A percentile compares a stretch with the other conserved stretches of the same genome.
phyloP scores from a whole-genome alignment of 2,329 filamentous ascomycete species.

The Aspergillus niger region DNA sequence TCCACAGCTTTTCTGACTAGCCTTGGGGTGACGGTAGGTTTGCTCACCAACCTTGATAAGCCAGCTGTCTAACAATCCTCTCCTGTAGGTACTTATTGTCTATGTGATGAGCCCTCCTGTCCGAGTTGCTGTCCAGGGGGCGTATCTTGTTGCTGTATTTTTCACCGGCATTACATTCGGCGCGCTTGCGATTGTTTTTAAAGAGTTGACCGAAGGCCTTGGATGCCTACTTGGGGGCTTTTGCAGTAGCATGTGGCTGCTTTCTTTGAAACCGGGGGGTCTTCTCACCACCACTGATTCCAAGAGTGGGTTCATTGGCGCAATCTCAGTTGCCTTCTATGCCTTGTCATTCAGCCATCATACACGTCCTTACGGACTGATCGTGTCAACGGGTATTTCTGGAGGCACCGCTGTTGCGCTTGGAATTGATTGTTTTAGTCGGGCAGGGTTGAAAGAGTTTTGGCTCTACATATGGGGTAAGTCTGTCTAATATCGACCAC shows the following conservation, averaged over 20 bases:
- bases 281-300: conserved; percentile 64
- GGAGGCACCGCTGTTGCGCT: conserved; percentile 78
- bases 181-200: conserved; percentile 72
- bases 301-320: conserved; percentile 74
- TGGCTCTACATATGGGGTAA: conserved; percentile 88
- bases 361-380: conserved; percentile 76
- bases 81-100: conserved; percentile 67
- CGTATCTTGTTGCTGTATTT: conserved; percentile 77
- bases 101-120: conserved; percentile 86
- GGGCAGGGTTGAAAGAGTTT: conserved; percentile 91
- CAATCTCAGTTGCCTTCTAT: conserved; percentile 68
- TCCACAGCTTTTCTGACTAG: conserved; percentile 73
- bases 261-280: conserved; percentile 75
- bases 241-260: conserved; percentile 85
- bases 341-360: conserved; percentile 76
- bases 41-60: not conserved
- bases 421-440: conserved; percentile 87
- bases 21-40: conserved; percentile 66
- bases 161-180: conserved; percentile 75
- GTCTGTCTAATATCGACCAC: conserved; percentile 19
- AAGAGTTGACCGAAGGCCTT: conserved; percentile 80
- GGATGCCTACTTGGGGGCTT: conserved; percentile 87
- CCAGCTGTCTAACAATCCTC: not conserved
- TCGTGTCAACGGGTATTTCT: conserved; percentile 74
- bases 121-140: conserved; percentile 75